phyloP scores from a whole-genome alignment of 1,284 basidiomycete species.

The Cyathus pygmaeus region DNA sequence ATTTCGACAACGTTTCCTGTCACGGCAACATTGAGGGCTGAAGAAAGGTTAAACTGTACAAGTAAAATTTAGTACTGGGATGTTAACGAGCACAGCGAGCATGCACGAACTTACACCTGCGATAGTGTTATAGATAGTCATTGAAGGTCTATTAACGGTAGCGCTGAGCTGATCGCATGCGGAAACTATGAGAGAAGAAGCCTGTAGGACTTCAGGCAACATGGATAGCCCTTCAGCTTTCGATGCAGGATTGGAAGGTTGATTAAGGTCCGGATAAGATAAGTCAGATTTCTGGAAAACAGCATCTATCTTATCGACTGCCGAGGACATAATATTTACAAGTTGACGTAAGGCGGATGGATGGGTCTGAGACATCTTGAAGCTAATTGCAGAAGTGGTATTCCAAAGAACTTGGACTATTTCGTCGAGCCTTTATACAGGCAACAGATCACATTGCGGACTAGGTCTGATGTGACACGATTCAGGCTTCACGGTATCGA shows the following conservation, averaged over 20 bases:
- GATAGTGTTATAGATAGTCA: neutral
- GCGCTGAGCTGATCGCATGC: conserved; percentile 42
- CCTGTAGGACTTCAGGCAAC: conserved; percentile 8
- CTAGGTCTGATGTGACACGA: too few species aligned
- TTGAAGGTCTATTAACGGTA: conserved; percentile 1
- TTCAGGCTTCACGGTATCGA: too few species aligned
- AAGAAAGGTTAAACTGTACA: conserved; percentile 24
- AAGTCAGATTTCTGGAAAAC: neutral
- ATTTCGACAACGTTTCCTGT: conserved; percentile 44
- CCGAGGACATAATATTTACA: neutral
- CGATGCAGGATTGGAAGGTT: neutral
- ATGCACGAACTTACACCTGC: conserved; percentile 10
- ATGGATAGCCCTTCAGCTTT: conserved; percentile 10
- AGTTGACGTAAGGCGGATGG: neutral
- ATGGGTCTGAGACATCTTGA: neutral
- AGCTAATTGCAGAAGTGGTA: neutral
- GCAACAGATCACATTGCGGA: too few species aligned
- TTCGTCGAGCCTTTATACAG: too few species aligned
- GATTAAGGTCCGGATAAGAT: neutral
- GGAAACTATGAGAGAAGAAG: conserved; percentile 27
- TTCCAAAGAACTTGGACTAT: too few species aligned
- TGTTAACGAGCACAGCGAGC: neutral
- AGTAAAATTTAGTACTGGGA: neutral
- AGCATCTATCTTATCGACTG: neutral
- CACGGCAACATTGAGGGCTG: conserved; percentile 31